These are phyloP conservation scores for Blastomyces percursus DNA, from an alignment of 2,329 filamentous ascomycete species.

Conservation along the genomic window DNA sequence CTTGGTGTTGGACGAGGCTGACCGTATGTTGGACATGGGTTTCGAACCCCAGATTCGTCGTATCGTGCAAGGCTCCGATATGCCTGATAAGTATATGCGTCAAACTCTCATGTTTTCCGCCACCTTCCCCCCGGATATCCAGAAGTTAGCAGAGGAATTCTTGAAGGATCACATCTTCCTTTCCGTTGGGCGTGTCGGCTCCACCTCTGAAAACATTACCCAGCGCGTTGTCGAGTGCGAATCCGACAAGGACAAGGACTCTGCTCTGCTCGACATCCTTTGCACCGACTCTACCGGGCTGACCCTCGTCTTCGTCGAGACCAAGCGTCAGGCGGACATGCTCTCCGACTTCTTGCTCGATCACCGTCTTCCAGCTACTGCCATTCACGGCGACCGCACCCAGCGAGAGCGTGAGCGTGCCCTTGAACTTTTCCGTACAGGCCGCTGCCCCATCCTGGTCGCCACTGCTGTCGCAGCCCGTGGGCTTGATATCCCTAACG, in stretches of 20 bases:
- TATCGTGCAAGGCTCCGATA: constrained; percentile 97
- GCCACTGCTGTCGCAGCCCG: constrained; percentile 91
- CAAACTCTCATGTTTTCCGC: constrained; percentile 99
- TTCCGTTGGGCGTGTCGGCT: constrained; percentile 95
- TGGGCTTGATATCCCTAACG: constrained; percentile 89
- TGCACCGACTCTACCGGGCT: constrained; percentile 80
- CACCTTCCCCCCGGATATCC: constrained; percentile 97
- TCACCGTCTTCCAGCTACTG: constrained; percentile 95
- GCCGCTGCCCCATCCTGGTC: constrained; percentile 88
- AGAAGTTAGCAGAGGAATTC: constrained; percentile 98
- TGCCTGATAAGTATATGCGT: constrained; percentile 71
- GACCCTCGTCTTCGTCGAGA: constrained; percentile 97
- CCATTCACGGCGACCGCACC: constrained; percentile 96
- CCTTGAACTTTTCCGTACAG: constrained; percentile 93
- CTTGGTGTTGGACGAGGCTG: constrained; percentile 94
- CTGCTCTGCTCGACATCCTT: constrained; percentile 90
- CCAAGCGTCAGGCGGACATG: constrained; percentile 98
- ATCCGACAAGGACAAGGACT: constrained; percentile 94
- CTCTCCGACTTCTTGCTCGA: constrained; percentile 98
- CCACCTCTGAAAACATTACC: constrained; percentile 99
- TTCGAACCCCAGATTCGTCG: constrained; percentile 99
- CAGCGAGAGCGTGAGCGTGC: constrained; percentile 98
- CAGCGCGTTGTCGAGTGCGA: constrained; percentile 98
- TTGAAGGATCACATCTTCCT: constrained; percentile 99
- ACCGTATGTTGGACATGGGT: constrained; percentile 99